phyloP scores from a whole-genome alignment of 208 protist species.

The Trypanosoma congolense region DNA sequence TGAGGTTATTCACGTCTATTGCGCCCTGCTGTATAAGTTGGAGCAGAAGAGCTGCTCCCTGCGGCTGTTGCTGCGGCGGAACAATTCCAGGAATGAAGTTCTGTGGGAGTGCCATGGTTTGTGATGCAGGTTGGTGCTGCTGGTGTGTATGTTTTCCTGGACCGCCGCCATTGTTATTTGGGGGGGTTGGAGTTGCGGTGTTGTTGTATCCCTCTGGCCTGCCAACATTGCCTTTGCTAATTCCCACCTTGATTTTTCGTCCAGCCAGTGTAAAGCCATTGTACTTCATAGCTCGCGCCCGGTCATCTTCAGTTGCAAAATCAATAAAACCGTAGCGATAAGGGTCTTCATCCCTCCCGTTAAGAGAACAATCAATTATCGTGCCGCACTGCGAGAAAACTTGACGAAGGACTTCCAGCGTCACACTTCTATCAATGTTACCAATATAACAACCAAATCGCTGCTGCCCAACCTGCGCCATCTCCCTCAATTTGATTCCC shows the following conservation, averaged over 20 bases:
- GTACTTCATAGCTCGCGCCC: slow-evolving; percentile 76
- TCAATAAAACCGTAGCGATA: slow-evolving; percentile 89
- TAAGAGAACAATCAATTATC: slow-evolving; percentile 84
- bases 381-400: slow-evolving; percentile 77
- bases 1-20: slow-evolving; percentile 61
- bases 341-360: slow-evolving; percentile 66
- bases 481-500: no score
- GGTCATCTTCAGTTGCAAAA: slow-evolving; percentile 76
- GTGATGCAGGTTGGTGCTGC: slow-evolving; percentile 17
- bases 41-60: slow-evolving; percentile 49
- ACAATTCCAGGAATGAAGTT: slow-evolving; percentile 23
- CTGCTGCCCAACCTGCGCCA: slow-evolving; percentile 30
- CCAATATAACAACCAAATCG: slow-evolving; percentile 84
- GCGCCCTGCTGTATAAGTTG: slow-evolving; percentile 68
- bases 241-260: slow-evolving; percentile 74
- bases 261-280: slow-evolving; percentile 76
- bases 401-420: slow-evolving; percentile 70
- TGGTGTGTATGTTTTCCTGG: slow-evolving; percentile 15
- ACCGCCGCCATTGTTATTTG: slow-evolving; percentile 8
- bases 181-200: slow-evolving; percentile 9
- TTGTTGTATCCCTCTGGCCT: slow-evolving; percentile 32
- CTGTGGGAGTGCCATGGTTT: slow-evolving; percentile 1
- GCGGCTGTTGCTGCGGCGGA: slow-evolving; percentile 40
- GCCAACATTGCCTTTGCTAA: slow-evolving; percentile 83
- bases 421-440: slow-evolving; percentile 80